phyloP scores from a whole-genome alignment of 305 asterid species.

The Ilex paraguariensis region DNA sequence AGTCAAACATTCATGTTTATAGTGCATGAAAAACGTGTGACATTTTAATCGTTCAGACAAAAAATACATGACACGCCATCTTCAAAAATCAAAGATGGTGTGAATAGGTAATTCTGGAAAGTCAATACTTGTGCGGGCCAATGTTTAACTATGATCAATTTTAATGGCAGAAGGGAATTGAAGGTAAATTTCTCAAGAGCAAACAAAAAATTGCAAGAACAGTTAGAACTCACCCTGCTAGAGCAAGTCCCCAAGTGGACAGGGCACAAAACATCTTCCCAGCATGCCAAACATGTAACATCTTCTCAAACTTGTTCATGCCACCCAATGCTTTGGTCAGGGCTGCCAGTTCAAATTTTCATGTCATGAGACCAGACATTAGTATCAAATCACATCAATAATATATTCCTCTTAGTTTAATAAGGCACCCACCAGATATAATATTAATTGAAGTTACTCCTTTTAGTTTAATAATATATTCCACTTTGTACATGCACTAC shows the following conservation, averaged over 20 bases:
- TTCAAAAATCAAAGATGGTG: too few relatives aligned
- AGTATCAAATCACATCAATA: background rate
- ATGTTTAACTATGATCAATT: background rate
- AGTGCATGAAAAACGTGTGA: too few relatives aligned
- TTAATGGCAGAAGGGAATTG: background rate
- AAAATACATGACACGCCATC: too few relatives aligned
- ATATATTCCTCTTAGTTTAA: too few relatives aligned
- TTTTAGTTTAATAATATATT: too few relatives aligned
- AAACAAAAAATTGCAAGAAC: background rate
- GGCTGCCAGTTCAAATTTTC: slow-evolving; percentile 43
- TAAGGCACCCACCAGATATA: too few relatives aligned
- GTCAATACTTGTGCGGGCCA: too few relatives aligned
- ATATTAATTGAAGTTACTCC: too few relatives aligned
- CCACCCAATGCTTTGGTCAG: slow-evolving; percentile 66
- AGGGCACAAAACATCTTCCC: slow-evolving; percentile 70
- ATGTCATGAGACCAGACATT: background rate
- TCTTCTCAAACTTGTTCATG: slow-evolving; percentile 64
- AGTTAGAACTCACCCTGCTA: slow-evolving; percentile 52
- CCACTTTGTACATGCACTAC: too few relatives aligned
- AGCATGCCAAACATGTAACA: slow-evolving; percentile 78
- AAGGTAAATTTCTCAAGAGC: background rate
- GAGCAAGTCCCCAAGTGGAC: slow-evolving; percentile 91
- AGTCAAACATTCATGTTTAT: too few relatives aligned
- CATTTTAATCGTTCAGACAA: too few relatives aligned
- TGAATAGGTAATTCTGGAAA: too few relatives aligned